phyloP scores from a whole-genome alignment of 768 basidiomycete genomes.

The Russula ochroleuca region DNA sequence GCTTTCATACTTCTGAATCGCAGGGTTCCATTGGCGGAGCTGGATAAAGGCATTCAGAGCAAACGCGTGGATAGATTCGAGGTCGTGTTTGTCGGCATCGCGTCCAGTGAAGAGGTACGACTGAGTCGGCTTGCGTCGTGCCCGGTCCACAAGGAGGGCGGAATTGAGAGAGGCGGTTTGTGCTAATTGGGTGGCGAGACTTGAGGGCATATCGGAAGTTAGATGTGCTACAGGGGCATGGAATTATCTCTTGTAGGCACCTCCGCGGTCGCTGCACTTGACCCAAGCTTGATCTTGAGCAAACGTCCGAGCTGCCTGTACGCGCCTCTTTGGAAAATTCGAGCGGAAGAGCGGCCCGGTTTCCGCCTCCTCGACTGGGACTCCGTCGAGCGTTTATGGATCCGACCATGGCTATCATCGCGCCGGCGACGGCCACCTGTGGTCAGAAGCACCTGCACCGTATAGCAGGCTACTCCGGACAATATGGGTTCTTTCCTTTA shows the following conservation, averaged over 20 bases:
- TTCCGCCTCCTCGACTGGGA: no score
- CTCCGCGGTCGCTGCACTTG: neutral
- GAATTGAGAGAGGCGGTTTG: slow-evolving; percentile 76
- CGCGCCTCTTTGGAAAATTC: slow-evolving; percentile 7
- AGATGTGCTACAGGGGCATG: slow-evolving; percentile 1
- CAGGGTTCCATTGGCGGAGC: slow-evolving; percentile 56
- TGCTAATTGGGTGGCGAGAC: slow-evolving; percentile 78
- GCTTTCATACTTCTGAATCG: slow-evolving; percentile 58
- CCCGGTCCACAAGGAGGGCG: slow-evolving; percentile 59
- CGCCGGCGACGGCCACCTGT: no score
- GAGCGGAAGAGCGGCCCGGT: neutral
- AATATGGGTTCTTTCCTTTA: no score
- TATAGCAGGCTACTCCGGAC: no score
- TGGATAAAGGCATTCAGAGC: slow-evolving; percentile 75
- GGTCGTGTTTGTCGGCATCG: slow-evolving; percentile 80
- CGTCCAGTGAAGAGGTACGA: slow-evolving; percentile 87
- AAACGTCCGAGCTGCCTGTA: neutral
- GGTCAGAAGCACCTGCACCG: no score
- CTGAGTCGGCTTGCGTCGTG: slow-evolving; percentile 57
- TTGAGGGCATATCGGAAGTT: slow-evolving; percentile 48
- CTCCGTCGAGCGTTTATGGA: no score
- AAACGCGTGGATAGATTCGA: slow-evolving; percentile 80
- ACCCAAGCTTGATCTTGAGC: neutral
- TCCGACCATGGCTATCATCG: no score
- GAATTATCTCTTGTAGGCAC: neutral